Evolutionary conservation across 495 filamentous ascomycete species (phyloP).

Genomic region (Beverwykella pulmonaria): DNA sequence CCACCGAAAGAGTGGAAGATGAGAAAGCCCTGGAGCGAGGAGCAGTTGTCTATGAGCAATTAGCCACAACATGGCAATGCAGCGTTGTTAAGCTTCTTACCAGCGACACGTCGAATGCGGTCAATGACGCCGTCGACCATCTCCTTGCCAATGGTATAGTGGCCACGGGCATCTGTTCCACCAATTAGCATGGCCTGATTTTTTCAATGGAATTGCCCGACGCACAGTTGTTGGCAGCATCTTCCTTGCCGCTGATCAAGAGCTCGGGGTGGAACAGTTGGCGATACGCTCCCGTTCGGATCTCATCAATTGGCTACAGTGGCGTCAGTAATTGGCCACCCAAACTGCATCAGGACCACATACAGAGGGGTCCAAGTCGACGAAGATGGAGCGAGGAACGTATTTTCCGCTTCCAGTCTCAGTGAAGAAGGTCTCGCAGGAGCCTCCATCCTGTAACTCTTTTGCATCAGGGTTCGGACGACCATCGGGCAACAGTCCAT

Average conservation of each 20-base stretch:
- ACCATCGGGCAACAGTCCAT: conserved; percentile 80
- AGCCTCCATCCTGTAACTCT: conserved; percentile 65
- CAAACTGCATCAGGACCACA: conserved; percentile 13
- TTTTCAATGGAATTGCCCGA: background rate
- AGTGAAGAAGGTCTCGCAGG: conserved; percentile 89
- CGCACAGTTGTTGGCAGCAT: conserved; percentile 87
- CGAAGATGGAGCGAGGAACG: conserved; percentile 86
- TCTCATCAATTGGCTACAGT: conserved; percentile 78
- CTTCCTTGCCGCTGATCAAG: conserved; percentile 88
- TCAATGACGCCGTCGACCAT: conserved; percentile 82
- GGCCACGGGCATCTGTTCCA: conserved; percentile 74
- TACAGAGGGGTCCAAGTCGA: conserved; percentile 84
- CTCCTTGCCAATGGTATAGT: conserved; percentile 93
- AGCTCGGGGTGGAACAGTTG: conserved; percentile 89
- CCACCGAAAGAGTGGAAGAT: conserved; percentile 95
- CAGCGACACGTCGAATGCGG: conserved; percentile 79
- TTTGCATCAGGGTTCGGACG: conserved; percentile 64
- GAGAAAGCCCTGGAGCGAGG: conserved; percentile 85
- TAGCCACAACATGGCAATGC: background rate
- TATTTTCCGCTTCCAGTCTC: conserved; percentile 86
- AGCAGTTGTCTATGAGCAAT: conserved; percentile 73
- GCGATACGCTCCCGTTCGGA: conserved; percentile 79
- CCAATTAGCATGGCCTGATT: conserved; percentile 23
- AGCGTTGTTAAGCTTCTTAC: conserved; percentile 48
- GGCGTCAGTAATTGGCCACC: conserved; percentile 7